Evolutionary conservation across 2,329 filamentous ascomycete genomes (phyloP).

Genomic region (Alternaria ventricosa): DNA sequence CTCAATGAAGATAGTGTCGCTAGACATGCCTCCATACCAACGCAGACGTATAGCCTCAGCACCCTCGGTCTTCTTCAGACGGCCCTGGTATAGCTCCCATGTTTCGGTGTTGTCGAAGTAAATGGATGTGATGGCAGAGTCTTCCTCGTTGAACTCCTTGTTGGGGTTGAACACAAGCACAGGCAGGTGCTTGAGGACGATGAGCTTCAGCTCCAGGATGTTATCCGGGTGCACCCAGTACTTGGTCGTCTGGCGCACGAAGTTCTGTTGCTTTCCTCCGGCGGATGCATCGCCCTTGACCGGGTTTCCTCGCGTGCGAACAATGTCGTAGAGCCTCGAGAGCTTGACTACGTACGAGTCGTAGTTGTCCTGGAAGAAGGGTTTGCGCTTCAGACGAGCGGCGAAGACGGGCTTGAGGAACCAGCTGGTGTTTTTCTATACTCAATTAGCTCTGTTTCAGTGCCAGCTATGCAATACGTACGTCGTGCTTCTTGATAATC

Average conservation of each 20-base stretch:
- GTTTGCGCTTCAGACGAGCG: conserved; percentile 89
- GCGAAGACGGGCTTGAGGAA: conserved; percentile 96
- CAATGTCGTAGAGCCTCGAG: conserved; percentile 92
- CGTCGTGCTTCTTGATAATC: conserved; percentile 99
- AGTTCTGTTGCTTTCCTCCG: conserved; percentile 91
- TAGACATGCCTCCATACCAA: conserved; percentile 98
- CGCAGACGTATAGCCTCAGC: conserved; percentile 94
- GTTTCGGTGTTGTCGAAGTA: conserved; percentile 96
- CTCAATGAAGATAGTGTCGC: conserved; percentile 94
- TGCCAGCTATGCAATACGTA: conserved; percentile 53
- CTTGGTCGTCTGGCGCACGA: conserved; percentile 96
- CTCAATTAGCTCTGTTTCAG: conserved; percentile 21
- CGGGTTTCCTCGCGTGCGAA: conserved; percentile 90
- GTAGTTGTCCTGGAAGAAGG: conserved; percentile 99
- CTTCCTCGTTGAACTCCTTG: conserved; percentile 91
- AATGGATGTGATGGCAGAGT: conserved; percentile 96
- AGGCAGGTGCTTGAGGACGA: conserved; percentile 95
- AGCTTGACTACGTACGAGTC: conserved; percentile 94
- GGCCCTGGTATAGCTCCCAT: conserved; percentile 93
- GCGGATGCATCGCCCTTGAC: conserved; percentile 90
- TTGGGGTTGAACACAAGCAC: conserved; percentile 96
- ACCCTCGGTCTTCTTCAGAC: conserved; percentile 96
- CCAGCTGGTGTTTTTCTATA: conserved; percentile 90
- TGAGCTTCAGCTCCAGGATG: conserved; percentile 96
- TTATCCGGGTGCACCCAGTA: conserved; percentile 99